These are phyloP conservation scores for Boletus tylopilopsis DNA, from an alignment of 768 basidiomycete genomes.

Conservation along the genomic window DNA sequence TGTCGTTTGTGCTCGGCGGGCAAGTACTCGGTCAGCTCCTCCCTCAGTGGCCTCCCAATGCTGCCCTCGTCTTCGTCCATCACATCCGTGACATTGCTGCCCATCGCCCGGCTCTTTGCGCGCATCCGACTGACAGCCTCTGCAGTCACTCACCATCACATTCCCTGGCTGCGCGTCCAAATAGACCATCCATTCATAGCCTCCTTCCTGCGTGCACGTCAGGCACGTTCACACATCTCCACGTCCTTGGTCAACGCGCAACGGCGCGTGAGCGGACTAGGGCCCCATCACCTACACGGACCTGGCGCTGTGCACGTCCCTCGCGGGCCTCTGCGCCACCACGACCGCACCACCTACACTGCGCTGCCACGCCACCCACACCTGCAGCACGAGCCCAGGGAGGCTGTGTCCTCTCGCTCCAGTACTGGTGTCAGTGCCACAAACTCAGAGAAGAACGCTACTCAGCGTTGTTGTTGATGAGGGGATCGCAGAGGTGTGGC, in stretches of 20 bases:
- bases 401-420: too few species aligned
- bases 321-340: constrained; percentile 1
- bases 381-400: too few species aligned
- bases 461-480: not conserved
- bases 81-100: not conserved
- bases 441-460: too few species aligned
- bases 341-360: too few species aligned
- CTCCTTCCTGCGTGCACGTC: not conserved
- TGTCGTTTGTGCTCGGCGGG: not conserved
- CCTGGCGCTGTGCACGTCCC: not conserved
- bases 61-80: not conserved
- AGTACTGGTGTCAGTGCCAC: too few species aligned
- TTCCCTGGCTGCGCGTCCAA: not conserved
- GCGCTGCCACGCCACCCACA: too few species aligned
- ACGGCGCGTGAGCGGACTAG: too few species aligned
- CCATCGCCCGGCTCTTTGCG: not conserved
- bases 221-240: not conserved
- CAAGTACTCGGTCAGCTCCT: not conserved
- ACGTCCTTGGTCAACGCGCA: not conserved
- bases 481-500: not conserved
- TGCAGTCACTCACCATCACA: not conserved
- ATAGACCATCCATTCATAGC: too few species aligned
- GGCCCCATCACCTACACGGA: not conserved
- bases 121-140: not conserved
- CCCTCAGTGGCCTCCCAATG: not conserved